phyloP scores from a whole-genome alignment of 768 basidiomycete species.

The Boletus eberwhitei region DNA sequence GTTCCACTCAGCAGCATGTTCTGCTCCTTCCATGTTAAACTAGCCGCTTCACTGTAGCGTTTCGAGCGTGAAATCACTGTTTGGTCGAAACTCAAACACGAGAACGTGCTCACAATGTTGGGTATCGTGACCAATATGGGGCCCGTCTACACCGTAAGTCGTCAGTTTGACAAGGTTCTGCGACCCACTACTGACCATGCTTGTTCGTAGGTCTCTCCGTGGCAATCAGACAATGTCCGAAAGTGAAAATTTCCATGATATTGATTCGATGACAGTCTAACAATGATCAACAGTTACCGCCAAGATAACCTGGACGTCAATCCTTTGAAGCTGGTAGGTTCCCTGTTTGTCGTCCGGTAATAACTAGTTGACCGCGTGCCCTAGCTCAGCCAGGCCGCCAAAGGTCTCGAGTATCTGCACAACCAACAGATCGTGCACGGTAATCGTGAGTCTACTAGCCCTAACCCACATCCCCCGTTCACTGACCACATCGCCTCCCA shows the following conservation, averaged over 20 bases:
- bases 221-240: conserved; percentile 57
- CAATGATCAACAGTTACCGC: conserved; percentile 37
- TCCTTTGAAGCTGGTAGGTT: conserved; percentile 41
- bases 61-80: conserved; percentile 55
- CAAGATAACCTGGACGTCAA: conserved; percentile 35
- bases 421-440: conserved; percentile 52
- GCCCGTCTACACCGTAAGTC: conserved; percentile 46
- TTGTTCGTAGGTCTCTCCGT: conserved; percentile 50
- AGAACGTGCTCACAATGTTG: conserved; percentile 47
- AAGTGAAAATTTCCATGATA: conserved; percentile 35
- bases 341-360: neutral
- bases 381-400: conserved; percentile 52
- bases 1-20: neutral
- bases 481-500: conserved; percentile 21
- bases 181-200: neutral
- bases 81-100: conserved; percentile 50
- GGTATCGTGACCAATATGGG: conserved; percentile 56
- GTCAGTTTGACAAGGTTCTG: neutral
- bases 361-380: neutral
- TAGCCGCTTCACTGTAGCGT: conserved; percentile 34
- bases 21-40: neutral
- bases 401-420: conserved; percentile 58
- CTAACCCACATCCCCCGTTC: neutral
- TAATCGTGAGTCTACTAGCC: conserved; percentile 43
- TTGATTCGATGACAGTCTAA: neutral